These are phyloP conservation scores for Nigrospora osmanthi DNA, from an alignment of 2,329 filamentous ascomycete genomes.

Conservation along the genomic window DNA sequence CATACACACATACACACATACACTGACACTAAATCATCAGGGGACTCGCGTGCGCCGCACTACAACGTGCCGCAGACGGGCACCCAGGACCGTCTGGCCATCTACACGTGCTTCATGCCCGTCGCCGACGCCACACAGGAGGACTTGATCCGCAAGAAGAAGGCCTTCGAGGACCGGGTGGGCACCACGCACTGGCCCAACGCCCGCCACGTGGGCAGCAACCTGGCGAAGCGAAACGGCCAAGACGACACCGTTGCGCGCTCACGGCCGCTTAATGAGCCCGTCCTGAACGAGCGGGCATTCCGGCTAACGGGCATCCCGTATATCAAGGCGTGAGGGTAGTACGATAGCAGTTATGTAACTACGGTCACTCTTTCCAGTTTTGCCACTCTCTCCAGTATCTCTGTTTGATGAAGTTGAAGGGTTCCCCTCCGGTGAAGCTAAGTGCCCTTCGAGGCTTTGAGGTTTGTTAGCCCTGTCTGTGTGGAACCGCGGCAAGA, in stretches of 20 bases:
- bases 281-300: conserved; percentile 28
- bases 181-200: conserved; percentile 37
- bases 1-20: background rate
- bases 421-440: too few relatives aligned
- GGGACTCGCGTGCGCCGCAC: conserved; percentile 26
- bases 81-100: conserved; percentile 19
- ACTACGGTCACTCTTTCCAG: too few relatives aligned
- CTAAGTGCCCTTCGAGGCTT: too few relatives aligned
- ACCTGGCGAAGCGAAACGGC: conserved; percentile 12
- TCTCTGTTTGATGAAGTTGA: too few relatives aligned
- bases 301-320: conserved; percentile 40
- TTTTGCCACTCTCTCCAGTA: too few relatives aligned
- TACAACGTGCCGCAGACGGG: conserved; percentile 28
- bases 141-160: conserved; percentile 31
- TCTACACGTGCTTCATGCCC: conserved; percentile 33
- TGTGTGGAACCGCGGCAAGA: too few relatives aligned
- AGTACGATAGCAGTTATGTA: too few relatives aligned
- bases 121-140: conserved; percentile 29
- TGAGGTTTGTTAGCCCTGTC: too few relatives aligned
- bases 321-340: conserved; percentile 20
- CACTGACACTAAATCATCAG: background rate
- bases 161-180: conserved; percentile 26
- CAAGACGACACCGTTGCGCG: conserved; percentile 24
- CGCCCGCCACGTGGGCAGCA: conserved; percentile 14
- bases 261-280: conserved; percentile 28